Base-by-base conservation (phyloP, 1,284 basidiomycete species). In the Lignosus rhinocerotis region DNA sequence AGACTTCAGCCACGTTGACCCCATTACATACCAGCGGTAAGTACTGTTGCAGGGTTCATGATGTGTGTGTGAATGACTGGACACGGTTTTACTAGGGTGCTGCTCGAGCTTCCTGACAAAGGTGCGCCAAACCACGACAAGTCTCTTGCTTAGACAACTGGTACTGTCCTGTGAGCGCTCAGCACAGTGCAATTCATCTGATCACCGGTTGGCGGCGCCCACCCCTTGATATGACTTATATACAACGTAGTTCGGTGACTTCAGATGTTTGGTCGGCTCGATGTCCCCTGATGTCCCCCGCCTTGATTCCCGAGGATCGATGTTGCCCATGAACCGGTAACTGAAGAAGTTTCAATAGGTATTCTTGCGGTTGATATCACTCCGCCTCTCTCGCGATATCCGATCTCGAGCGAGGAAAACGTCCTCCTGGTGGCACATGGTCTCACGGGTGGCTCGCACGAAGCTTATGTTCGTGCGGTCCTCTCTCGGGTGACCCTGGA, bases 401-500 rank as follows among this genome's bases (percentile, higher is more conserved):
- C 69, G 7, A 42, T 51, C 16, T 17, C 56, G n/a, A 21, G 19
- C 8, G 56, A 34, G 4, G 69, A 70, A 44, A 60, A 62, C 21
- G 58, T 72, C 1, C 47, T 71, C 9, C 48, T 70, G 25, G 66
- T 72, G 12, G 59, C 66, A 9, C 70, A 71, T 60, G 70, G 70
- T 3, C 64, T 72, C 33, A 71, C 70, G 2, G 70, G 70, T 6
- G 70, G 69, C 34, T 72, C 70, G 17, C 67, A 72, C 53, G 70
- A 72, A 51, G 52, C 66, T 30, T 72, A 71, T 53, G 63, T 71
- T 36, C 67, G 70, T 9, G 67, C 69, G 34, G 62, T 65, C 10
- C 53, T 71, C 17, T 51, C 60, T 19, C 51, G 42, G 25, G 56
- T 66, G 12, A 65, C 62, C 31, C 51, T 31, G 21, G 41, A 45